Conservation (phyloP, 1,284 basidiomycete species). For the Anthracocystis panici-leucophaei region DNA sequence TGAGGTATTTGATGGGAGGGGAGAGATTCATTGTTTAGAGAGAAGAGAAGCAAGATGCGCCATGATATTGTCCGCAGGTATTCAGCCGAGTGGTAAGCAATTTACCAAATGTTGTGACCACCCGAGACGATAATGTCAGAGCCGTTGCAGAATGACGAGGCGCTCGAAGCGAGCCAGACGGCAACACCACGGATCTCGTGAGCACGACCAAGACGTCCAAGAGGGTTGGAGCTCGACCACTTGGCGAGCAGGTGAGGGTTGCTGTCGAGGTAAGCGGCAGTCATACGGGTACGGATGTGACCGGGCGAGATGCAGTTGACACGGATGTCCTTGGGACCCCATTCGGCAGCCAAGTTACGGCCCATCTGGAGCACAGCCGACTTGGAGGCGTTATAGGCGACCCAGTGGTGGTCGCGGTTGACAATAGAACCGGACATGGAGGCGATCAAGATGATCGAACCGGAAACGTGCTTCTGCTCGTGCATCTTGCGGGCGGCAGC, state of each 20-base stretch:
- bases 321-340: slow-evolving; percentile 77
- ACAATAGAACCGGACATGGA: slow-evolving; percentile 88
- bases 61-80: slow-evolving; percentile 22
- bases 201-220: slow-evolving; percentile 80
- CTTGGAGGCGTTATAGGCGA: slow-evolving; percentile 84
- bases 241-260: slow-evolving; percentile 78
- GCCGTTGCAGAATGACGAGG: slow-evolving; percentile 68
- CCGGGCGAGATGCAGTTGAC: slow-evolving; percentile 68
- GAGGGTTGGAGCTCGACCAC: slow-evolving; percentile 81
- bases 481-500: slow-evolving; percentile 82
- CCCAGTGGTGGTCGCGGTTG: slow-evolving; percentile 79
- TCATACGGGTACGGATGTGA: slow-evolving; percentile 76
- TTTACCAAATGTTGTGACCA: slow-evolving; percentile 69
- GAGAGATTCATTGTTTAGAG: neutral
- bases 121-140: slow-evolving; percentile 67
- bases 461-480: slow-evolving; percentile 76
- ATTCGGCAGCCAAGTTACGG: slow-evolving; percentile 85
- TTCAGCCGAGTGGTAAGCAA: neutral
- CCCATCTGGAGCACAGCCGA: slow-evolving; percentile 84
- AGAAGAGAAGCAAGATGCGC: neutral
- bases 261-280: slow-evolving; percentile 79
- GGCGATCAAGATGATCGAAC: slow-evolving; percentile 84
- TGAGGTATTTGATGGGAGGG: slow-evolving; percentile 10
- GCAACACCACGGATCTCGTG: slow-evolving; percentile 83
- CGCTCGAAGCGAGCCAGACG: slow-evolving; percentile 79